Conservation (phyloP, 345 rosid species). For the Clarkia xantiana region DNA sequence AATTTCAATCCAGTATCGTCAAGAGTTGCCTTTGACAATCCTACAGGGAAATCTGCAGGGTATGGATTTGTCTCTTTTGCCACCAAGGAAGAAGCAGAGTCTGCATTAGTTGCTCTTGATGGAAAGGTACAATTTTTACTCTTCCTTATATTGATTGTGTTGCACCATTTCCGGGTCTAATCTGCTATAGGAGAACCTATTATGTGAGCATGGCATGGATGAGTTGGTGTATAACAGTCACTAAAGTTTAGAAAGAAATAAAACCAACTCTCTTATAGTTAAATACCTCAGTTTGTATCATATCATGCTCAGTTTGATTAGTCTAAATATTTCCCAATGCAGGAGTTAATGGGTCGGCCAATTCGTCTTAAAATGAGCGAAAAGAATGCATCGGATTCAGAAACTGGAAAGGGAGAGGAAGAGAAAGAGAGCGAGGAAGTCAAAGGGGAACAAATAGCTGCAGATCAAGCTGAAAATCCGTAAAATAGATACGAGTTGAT, state of each 20-base stretch:
- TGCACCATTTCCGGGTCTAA: not conserved
- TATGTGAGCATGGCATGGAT: too few relatives aligned
- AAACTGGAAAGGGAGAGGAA: slow-evolving; percentile 19
- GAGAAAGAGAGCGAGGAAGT: not conserved
- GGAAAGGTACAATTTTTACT: slow-evolving; percentile 48
- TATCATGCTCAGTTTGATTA: not conserved
- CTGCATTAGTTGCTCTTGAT: slow-evolving; percentile 47
- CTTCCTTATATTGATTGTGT: not conserved
- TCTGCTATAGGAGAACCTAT: too few relatives aligned
- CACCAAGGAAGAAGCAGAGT: slow-evolving; percentile 79
- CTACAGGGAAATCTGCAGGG: slow-evolving; percentile 59
- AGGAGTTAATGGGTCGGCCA: slow-evolving; percentile 86
- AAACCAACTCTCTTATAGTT: too few relatives aligned
- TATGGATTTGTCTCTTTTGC: slow-evolving; percentile 83
- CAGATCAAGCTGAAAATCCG: slow-evolving; percentile 16
- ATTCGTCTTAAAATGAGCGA: slow-evolving; percentile 54
- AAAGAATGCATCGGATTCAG: slow-evolving; percentile 27
- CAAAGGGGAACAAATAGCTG: slow-evolving; percentile 10
- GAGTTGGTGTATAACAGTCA: too few relatives aligned
- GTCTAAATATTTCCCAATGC: not conserved
- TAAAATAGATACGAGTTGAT: slow-evolving; percentile 9
- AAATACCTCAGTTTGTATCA: too few relatives aligned
- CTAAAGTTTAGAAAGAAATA: too few relatives aligned
- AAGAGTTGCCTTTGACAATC: slow-evolving; percentile 49
- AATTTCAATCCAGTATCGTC: slow-evolving; percentile 49